phyloP scores from a whole-genome alignment of 768 basidiomycete genomes.

The Lactifluus piperatus region DNA sequence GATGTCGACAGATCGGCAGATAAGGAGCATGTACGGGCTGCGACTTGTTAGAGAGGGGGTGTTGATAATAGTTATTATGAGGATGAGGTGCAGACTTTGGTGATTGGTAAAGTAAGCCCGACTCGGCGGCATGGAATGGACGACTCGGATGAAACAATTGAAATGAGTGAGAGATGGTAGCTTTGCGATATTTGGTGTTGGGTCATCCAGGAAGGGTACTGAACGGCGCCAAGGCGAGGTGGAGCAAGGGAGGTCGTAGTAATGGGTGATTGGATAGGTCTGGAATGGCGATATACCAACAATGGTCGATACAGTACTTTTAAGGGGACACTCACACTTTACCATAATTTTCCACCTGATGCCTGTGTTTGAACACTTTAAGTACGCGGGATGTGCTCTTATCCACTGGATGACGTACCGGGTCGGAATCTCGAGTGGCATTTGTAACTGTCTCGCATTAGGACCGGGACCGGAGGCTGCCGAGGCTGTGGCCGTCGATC shows the following conservation, averaged over 20 bases:
- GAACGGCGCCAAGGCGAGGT: constrained; percentile 37
- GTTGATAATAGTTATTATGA: constrained; percentile 18
- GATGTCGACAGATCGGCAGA: not conserved
- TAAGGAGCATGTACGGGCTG: constrained; percentile 4
- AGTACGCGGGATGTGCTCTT: constrained; percentile 26
- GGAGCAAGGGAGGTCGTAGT: constrained; percentile 69
- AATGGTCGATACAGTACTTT: not conserved
- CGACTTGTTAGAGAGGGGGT: constrained; percentile 16
- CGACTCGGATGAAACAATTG: constrained; percentile 60
- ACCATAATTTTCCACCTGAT: constrained; percentile 24
- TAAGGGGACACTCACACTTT: constrained; percentile 19
- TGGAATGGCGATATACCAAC: constrained; percentile 1
- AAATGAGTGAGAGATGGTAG: constrained; percentile 66
- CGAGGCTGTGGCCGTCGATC: not conserved
- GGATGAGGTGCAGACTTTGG: constrained; percentile 19
- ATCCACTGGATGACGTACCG: constrained; percentile 10
- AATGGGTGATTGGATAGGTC: constrained; percentile 35
- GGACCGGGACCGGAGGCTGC: constrained; percentile 1
- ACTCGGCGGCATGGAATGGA: constrained; percentile 15
- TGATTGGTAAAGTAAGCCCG: constrained; percentile 16
- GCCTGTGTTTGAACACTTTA: constrained; percentile 40
- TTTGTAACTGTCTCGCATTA: constrained; percentile 20
- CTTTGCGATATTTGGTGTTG: constrained; percentile 72
- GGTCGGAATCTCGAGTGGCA: constrained; percentile 60
- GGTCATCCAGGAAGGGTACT: constrained; percentile 69